phyloP scores from a whole-genome alignment of 441 rosid species.

The Erodium chrysanthum region DNA sequence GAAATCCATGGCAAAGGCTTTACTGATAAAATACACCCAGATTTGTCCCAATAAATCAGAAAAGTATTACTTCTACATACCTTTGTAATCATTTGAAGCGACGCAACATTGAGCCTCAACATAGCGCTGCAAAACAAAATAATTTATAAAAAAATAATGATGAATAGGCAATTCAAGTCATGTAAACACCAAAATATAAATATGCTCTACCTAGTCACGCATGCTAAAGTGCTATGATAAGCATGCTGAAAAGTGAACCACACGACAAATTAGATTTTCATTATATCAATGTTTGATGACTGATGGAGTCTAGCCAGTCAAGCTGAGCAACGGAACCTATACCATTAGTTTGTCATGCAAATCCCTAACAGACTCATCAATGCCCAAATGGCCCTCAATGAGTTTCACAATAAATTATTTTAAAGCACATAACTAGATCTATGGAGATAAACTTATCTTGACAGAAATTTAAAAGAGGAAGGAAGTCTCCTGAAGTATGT shows the following conservation, averaged over 20 bases:
- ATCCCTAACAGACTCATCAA: neutral
- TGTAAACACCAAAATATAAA: neutral
- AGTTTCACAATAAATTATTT: neutral
- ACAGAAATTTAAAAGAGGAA: neutral
- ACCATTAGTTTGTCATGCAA: neutral
- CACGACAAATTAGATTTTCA: no score
- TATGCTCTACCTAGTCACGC: neutral
- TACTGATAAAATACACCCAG: neutral
- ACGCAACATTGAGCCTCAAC: slow-evolving; percentile 90
- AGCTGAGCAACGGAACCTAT: neutral
- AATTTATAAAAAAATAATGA: slow-evolving; percentile 13
- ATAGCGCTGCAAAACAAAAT: slow-evolving; percentile 59
- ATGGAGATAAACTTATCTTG: neutral
- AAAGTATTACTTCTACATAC: slow-evolving; percentile 25
- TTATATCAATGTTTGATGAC: no score
- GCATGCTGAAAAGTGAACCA: neutral
- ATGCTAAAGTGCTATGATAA: neutral
- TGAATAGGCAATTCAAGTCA: slow-evolving; percentile 7
- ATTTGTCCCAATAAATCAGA: slow-evolving; percentile 8
- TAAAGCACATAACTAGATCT: neutral
- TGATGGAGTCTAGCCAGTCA: no score
- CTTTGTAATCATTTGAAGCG: slow-evolving; percentile 88
- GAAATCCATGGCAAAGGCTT: neutral
- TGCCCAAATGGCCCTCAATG: neutral
- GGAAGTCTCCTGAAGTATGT: neutral